Conservation (phyloP, 805 yeast species). For the Suhomyces sp. region DNA sequence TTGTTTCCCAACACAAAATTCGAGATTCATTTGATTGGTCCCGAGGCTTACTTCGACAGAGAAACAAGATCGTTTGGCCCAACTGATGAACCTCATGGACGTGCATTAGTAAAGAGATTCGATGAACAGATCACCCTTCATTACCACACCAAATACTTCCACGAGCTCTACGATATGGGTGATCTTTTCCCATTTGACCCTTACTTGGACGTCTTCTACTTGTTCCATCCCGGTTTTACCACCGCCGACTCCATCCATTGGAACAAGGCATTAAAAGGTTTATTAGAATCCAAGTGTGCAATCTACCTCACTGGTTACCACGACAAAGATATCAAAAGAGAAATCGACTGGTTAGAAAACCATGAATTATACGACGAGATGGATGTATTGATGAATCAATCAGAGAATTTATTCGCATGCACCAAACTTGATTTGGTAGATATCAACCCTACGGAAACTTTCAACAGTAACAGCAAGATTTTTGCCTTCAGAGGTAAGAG, state of each 20-base stretch:
- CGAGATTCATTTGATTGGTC: constrained; percentile 91
- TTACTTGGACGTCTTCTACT: constrained; percentile 85
- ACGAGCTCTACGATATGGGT: constrained; percentile 83
- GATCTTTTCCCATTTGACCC: constrained; percentile 99
- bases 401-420: constrained; percentile 72
- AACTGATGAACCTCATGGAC: constrained; percentile 47
- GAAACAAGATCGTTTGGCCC: constrained; percentile 59
- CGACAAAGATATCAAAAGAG: constrained; percentile 65
- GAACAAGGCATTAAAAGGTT: constrained; percentile 80
- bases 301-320: constrained; percentile 89
- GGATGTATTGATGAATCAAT: constrained; percentile 76
- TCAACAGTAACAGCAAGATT: constrained; percentile 84
- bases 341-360: constrained; percentile 67
- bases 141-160: constrained; percentile 89
- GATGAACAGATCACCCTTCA: constrained; percentile 72
- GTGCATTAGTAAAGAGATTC: constrained; percentile 68
- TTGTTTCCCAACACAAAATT: constrained; percentile 79
- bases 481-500: constrained; percentile 96
- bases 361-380: constrained; percentile 61
- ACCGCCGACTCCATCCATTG: constrained; percentile 81
- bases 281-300: constrained; percentile 91
- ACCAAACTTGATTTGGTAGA: constrained; percentile 96
- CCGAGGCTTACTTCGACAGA: constrained; percentile 78
- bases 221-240: constrained; percentile 93
- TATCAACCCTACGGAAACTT: constrained; percentile 86